Percentiles rank a stretch among this genome's conserved stretches.
Evolutionary conservation across 176 grass and related monocot genomes (phyloP).

Genomic region (Tillandsia leiboldiana): DNA sequence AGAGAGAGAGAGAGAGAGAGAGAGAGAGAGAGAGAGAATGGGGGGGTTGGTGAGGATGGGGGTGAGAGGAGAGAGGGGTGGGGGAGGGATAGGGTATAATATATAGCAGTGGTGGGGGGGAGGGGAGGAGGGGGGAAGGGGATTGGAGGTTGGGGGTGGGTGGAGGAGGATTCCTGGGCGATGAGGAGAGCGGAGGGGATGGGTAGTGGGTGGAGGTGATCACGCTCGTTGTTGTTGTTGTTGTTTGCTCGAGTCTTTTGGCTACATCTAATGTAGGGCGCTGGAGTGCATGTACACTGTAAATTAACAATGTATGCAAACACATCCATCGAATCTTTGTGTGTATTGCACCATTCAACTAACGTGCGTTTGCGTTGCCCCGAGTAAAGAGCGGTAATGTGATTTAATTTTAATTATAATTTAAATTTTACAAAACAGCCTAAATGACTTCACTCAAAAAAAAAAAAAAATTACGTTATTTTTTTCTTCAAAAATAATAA

Average conservation of each 20-base stretch:
- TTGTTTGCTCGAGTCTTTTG: too few species aligned
- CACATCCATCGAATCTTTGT: too few species aligned
- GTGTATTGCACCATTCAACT: too few species aligned
- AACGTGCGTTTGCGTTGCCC: accelerated
- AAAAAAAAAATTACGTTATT: too few species aligned
- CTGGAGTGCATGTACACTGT: too few species aligned
- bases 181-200: constrained; percentile 11
- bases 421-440: too few species aligned
- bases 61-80: constrained; percentile 16
- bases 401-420: too few species aligned
- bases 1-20: background rate
- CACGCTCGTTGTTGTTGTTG: background rate
- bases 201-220: constrained; percentile 21
- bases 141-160: constrained; percentile 50
- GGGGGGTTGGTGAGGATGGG: constrained; percentile 23
- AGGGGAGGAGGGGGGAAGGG: background rate
- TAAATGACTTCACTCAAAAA: too few species aligned
- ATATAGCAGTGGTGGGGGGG: background rate
- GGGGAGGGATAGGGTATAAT: constrained; percentile 13
- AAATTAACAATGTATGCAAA: too few species aligned
- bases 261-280: too few species aligned
- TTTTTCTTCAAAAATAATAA: too few species aligned
- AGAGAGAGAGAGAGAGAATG: background rate
- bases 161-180: constrained; percentile 31
- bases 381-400: too few species aligned